Conservation (phyloP, 805 yeast species). For the Pichia eremophila region DNA sequence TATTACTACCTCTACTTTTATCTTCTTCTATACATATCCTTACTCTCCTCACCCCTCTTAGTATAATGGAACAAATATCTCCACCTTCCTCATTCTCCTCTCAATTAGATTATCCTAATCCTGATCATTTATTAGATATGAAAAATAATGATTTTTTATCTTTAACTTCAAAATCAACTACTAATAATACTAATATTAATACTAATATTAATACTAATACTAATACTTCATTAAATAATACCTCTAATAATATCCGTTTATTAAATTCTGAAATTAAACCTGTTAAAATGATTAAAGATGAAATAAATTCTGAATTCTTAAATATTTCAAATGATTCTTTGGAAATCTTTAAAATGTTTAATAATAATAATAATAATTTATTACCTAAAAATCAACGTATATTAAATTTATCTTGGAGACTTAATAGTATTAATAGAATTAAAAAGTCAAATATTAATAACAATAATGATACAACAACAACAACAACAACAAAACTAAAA, state of each 20-base stretch:
- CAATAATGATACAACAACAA: too few species aligned
- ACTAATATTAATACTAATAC: too few species aligned
- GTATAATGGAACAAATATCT: not conserved
- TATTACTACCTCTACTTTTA: too few species aligned
- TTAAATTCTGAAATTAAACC: slow-evolving; percentile 6
- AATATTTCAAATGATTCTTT: slow-evolving; percentile 23
- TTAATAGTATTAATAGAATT: slow-evolving; percentile 24
- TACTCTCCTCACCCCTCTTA: too few species aligned
- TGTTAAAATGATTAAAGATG: slow-evolving; percentile 17
- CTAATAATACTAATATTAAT: too few species aligned
- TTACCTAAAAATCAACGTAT: slow-evolving; percentile 28
- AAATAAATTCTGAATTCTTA: slow-evolving; percentile 21
- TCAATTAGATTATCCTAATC: too few species aligned
- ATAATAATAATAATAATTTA: slow-evolving; percentile 22
- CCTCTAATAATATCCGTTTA: too few species aligned
- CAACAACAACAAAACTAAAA: too few species aligned
- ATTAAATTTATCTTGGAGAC: slow-evolving; percentile 28
- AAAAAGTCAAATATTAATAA: slow-evolving; percentile 5
- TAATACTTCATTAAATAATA: not conserved
- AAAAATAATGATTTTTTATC: too few species aligned
- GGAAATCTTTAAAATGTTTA: slow-evolving; percentile 29
- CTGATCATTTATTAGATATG: too few species aligned
- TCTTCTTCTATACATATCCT: too few species aligned
- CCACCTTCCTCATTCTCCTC: not conserved
- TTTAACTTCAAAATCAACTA: too few species aligned